Base-by-base conservation (phyloP, 129 eudicot genomes). In the Oenanthe sinensis region DNA sequence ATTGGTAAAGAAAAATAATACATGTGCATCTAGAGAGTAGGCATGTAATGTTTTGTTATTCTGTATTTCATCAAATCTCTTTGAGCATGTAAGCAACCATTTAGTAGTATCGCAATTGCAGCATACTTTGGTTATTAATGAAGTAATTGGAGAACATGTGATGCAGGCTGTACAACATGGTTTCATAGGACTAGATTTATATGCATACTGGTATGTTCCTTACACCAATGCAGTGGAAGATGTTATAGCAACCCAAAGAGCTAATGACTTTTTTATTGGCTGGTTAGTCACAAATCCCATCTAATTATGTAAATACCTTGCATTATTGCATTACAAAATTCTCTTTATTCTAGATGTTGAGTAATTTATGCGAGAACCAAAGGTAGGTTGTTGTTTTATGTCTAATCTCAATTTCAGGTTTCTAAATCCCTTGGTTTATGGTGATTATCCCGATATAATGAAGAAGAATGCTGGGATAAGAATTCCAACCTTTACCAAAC, bases 101-200 rank as follows among this genome's bases (percentile, higher is more conserved):
- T 13, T 65, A 65, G 37, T 24, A 69, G 45, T 37, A 17, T 36
- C 8, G 24, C 44, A 37, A 16, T 37, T 11, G 1, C 44, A 8
- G 13, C 0, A 16, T 69, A 40, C 45, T 69, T 28, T 7, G 13
- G 13, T 16, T 17, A 71, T 71, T 16, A 17, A 40, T 20, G 4
- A 9, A 71, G 50, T 71, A 24, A 71, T 58, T 8, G 6, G 5
- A 37, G 28, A 58, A 58, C 54, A 12, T 45, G 11, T 63, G 28
- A 76, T 79, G 82, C 77, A 87, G 91, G 85, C 67, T 20, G 75
- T 43, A 6, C 91, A 87, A 79, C 82, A 75, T 43, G 91, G 89
- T 44, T 70, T 63, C 48, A 58, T 88, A 42, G 91, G 88, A 74
- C 5, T 87, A 30, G 75, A 58, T 75, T n/a, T 87, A 58, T 82